These are phyloP conservation scores for Boletus edulis DNA, from an alignment of 768 basidiomycete genomes.

Conservation along the genomic window DNA sequence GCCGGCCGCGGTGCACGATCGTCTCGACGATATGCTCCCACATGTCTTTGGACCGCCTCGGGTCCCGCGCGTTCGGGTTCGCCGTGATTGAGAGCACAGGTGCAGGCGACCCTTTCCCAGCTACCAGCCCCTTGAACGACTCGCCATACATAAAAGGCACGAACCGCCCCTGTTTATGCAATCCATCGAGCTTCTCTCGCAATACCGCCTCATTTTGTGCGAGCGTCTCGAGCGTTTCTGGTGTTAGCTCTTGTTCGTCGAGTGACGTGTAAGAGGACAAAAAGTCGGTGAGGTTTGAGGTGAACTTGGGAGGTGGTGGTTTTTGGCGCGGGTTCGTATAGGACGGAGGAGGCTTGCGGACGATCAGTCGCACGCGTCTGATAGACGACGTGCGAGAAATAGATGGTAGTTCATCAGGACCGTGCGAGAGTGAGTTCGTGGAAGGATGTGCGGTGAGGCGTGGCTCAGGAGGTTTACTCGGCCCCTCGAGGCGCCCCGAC, in stretches of 20 bases:
- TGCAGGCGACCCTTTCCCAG: slow-evolving; percentile 1
- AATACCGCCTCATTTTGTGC: slow-evolving; percentile 45
- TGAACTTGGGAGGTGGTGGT: slow-evolving; percentile 50
- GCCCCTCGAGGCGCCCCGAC: slow-evolving; percentile 19
- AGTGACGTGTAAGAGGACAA: slow-evolving; percentile 62
- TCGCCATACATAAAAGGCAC: slow-evolving; percentile 37
- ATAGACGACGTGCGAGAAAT: slow-evolving; percentile 34
- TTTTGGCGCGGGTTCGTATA: slow-evolving; percentile 68
- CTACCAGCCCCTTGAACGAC: slow-evolving; percentile 3
- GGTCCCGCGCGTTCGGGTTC: slow-evolving; percentile 22
- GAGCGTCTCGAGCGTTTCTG: slow-evolving; percentile 35
- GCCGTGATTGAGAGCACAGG: slow-evolving; percentile 7
- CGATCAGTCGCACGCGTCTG: slow-evolving; percentile 63
- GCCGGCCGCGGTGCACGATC: slow-evolving; percentile 31
- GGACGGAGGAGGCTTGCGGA: slow-evolving; percentile 58
- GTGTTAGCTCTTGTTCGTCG: slow-evolving; percentile 47
- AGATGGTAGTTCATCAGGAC: not conserved
- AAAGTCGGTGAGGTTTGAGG: slow-evolving; percentile 52
- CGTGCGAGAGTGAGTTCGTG: not conserved
- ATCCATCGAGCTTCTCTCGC: slow-evolving; percentile 40
- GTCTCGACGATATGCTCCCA: slow-evolving; percentile 63
- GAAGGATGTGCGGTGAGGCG: not conserved
- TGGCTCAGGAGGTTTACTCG: slow-evolving; percentile 10
- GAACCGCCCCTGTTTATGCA: slow-evolving; percentile 50
- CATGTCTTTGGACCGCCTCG: slow-evolving; percentile 36